Conservation (phyloP, 75 land plant species). For the Cupressus sempervirens region DNA sequence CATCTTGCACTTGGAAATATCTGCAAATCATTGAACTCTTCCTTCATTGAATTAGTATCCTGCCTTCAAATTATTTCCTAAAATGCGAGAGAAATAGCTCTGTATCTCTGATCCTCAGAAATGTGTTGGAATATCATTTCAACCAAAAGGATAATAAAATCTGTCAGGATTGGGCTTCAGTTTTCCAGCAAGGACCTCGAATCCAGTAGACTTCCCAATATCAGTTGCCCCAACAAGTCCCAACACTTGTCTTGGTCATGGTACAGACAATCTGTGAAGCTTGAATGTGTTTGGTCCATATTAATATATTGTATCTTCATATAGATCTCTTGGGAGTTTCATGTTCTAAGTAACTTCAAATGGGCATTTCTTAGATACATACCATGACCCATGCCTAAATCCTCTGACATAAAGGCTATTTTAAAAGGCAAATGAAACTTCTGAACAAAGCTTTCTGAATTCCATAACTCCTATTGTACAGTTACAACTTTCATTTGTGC, state of each 20-base stretch:
- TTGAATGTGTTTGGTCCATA: constrained; percentile 98
- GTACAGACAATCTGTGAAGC: constrained; percentile 95
- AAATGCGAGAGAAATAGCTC: constrained; percentile 89
- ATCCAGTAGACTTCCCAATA: too few species aligned
- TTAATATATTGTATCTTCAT: constrained; percentile 96
- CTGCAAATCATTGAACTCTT: too few species aligned
- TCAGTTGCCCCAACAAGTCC: too few species aligned
- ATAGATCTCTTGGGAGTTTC: constrained; percentile 91
- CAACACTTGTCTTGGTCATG: constrained; percentile 98
- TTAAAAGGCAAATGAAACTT: constrained; percentile 74
- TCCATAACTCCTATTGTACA: too few species aligned
- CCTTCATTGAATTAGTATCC: too few species aligned
- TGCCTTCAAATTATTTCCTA: constrained; percentile 98
- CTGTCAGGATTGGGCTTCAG: constrained; percentile 94
- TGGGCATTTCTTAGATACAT: constrained; percentile 99
- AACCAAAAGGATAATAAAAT: constrained; percentile 92
- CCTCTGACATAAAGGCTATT: too few species aligned
- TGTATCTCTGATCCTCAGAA: constrained; percentile 99
- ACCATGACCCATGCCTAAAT: constrained; percentile 99
- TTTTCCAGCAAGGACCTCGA: too few species aligned
- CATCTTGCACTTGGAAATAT: too few species aligned
- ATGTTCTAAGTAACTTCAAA: constrained; percentile 98
- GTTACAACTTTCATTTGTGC: too few species aligned
- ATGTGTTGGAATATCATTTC: constrained; percentile 97
- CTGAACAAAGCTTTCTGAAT: constrained; percentile 93